Conservation (phyloP, 208 protist genomes). For the Sergeia podlipaevii region DNA sequence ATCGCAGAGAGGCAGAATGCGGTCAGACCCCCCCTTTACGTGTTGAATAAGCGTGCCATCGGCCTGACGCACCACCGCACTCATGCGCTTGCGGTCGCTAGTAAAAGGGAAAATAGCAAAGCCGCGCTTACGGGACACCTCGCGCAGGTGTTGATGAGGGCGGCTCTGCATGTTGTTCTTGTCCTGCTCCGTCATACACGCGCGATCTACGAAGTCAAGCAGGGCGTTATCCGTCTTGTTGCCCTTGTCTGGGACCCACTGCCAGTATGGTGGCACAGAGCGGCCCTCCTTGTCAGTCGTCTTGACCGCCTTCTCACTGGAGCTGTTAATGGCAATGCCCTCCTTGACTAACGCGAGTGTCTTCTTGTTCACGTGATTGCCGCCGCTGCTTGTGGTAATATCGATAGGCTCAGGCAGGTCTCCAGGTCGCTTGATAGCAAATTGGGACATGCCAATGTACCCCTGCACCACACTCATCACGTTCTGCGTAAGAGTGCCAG, state of each 20-base stretch:
- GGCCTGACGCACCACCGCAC: conserved; percentile 38
- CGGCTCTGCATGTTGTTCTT: conserved; percentile 22
- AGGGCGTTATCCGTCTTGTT: conserved; percentile 89
- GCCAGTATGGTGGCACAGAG: conserved; percentile 34
- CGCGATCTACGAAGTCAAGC: conserved; percentile 73
- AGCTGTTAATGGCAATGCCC: conserved; percentile 68
- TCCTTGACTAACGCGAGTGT: conserved; percentile 27
- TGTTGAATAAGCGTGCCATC: conserved; percentile 56
- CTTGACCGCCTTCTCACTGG: conserved; percentile 64
- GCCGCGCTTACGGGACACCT: conserved; percentile 27
- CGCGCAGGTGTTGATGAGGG: conserved; percentile 56
- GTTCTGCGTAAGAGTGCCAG: conserved; percentile 98
- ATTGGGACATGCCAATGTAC: conserved; percentile 59
- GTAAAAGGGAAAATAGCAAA: conserved; percentile 83
- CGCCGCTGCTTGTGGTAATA: conserved; percentile 20
- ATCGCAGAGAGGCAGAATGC: conserved; percentile 75
- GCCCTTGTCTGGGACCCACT: conserved; percentile 65
- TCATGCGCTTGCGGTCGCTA: conserved; percentile 89
- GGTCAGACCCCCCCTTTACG: conserved; percentile 92
- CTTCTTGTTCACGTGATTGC: conserved; percentile 67
- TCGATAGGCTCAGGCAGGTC: conserved; percentile 37
- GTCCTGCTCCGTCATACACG: conserved; percentile 20
- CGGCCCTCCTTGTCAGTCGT: conserved; percentile 31
- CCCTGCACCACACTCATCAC: conserved; percentile 95
- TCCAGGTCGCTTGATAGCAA: conserved; percentile 46